Evolutionary conservation across 805 yeast species (phyloP).

Genomic region (Wickerhamiella musiphila): DNA sequence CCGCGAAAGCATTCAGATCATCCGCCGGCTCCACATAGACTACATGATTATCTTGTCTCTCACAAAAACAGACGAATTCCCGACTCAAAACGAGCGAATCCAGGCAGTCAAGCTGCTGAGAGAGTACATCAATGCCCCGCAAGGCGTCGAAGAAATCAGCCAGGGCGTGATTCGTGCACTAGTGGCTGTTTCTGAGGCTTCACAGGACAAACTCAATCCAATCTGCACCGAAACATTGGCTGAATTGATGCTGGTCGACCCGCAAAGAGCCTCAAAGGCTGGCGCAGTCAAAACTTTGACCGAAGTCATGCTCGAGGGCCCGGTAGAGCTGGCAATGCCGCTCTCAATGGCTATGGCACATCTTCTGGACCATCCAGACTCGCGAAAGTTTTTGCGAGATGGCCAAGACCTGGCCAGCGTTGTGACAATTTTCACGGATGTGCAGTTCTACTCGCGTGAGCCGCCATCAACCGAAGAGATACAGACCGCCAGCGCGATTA

Average conservation of each 20-base stretch:
- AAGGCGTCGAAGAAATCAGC: conserved; percentile 36
- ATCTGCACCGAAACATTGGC: conserved; percentile 37
- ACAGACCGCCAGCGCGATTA: conserved; percentile 40
- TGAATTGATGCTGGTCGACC: conserved; percentile 31
- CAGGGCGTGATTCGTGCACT: conserved; percentile 52
- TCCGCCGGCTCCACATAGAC: conserved; percentile 39
- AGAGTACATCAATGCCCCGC: conserved; percentile 35
- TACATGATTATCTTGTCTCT: conserved; percentile 47
- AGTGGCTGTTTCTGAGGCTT: conserved; percentile 41
- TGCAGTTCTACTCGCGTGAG: conserved; percentile 25
- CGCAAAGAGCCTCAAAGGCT: conserved; percentile 27
- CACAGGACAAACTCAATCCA: conserved; percentile 32
- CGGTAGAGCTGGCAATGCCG: conserved; percentile 27
- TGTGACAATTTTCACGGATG: conserved; percentile 54
- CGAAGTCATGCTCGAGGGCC: conserved; percentile 38
- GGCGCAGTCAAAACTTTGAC: conserved; percentile 30
- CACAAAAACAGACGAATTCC: conserved; percentile 33
- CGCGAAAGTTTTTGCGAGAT: conserved; percentile 36
- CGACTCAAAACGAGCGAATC: conserved; percentile 41
- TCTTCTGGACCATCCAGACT: conserved; percentile 38
- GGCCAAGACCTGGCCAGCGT: conserved; percentile 47
- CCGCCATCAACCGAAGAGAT: conserved; percentile 36
- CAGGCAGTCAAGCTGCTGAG: conserved; percentile 64
- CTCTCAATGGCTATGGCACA: conserved; percentile 33
- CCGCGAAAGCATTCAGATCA: conserved; percentile 33